Base-by-base conservation (phyloP, 306 rosid species). In the Medicago ruthenica region DNA sequence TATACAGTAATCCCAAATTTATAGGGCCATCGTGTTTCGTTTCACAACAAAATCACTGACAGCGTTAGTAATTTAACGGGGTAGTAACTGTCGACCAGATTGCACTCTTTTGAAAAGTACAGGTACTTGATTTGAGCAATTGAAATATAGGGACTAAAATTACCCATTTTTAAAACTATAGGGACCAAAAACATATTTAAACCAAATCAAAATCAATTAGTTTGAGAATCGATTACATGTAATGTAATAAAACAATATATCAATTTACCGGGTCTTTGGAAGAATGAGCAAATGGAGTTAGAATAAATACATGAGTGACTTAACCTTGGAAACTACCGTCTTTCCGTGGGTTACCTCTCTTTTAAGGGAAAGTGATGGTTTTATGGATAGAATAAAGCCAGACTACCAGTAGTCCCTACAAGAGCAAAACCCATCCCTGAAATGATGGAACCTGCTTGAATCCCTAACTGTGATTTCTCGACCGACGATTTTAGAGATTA, bases 361-460 rank as follows among this genome's bases (percentile, higher is more conserved):
- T 13, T 60, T 60, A 21, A 57, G 63, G 34, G 34, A 58, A 59
- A 39, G 16, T 17, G 54, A 53, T 61, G 61, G 13, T 24, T 61
- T 36, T 55, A 14, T 54, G 18, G 2, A 45, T 13, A 9, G 31
- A 44, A 50, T 15, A 44, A 76, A 47, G 31, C 67, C 78, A 79
- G 85, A 59, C 90, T 86, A 92, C 91, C 93, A 87, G 71, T 81
- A 93, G 71, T 91, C 97, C 15, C 82, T 85, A 74, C 97, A 93
- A 16, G 96, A 91, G 85, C 96, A 93, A 77, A 84, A 16, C 4
- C 97, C 97, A 70, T 86, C 85, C 80, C 71, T 80, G 68, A 88
- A 92, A 82, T 85, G 93, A 84, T 92, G 97, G 85, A 92, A 92
- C 83, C 93, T 88, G 55, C 85, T 88, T 8, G 96, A 89, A 82